A percentile compares a stretch with the other conserved stretches of the same genome.
Evolutionary conservation across 2,329 filamentous ascomycete species (phyloP).

Genomic region (Aureobasidium sp.): DNA sequence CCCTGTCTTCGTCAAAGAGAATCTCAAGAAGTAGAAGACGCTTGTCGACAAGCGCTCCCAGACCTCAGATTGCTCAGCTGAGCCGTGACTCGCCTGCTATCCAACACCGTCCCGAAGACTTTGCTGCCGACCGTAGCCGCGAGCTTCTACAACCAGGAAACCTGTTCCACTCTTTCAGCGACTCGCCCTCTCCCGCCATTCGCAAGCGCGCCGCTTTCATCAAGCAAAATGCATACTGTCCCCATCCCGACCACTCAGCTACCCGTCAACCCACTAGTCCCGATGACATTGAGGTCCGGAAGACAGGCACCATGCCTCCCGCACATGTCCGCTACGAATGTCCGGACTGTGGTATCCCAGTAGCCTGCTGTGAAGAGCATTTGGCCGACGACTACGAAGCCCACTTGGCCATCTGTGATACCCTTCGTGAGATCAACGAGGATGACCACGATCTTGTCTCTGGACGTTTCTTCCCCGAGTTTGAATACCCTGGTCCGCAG

Average conservation of each 20-base stretch:
- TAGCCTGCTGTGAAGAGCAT: conserved; percentile 90
- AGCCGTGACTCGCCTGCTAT: neutral
- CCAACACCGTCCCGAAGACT: neutral
- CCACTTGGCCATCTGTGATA: conserved; percentile 88
- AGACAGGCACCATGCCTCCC: conserved; percentile 57
- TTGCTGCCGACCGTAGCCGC: conserved; percentile 23
- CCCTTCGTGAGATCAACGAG: conserved; percentile 87
- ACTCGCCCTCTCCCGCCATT: conserved; percentile 83
- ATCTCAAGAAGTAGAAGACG: conserved; percentile 1
- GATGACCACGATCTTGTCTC: conserved; percentile 93
- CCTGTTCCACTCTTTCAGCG: conserved; percentile 86
- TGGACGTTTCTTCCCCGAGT: conserved; percentile 87
- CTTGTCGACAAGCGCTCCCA: conserved; percentile 2
- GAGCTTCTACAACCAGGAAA: conserved; percentile 62
- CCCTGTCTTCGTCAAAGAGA: conserved; percentile 7
- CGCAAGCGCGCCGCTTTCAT: conserved; percentile 84
- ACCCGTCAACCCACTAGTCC: conserved; percentile 62
- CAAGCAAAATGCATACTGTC: conserved; percentile 86
- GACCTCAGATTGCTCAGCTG: conserved; percentile 9
- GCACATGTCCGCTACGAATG: conserved; percentile 90
- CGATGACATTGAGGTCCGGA: conserved; percentile 56
- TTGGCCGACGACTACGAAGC: conserved; percentile 94
- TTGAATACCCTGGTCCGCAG: conserved; percentile 81
- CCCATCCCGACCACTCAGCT: conserved; percentile 78
- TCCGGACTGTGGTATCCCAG: conserved; percentile 87